These are phyloP conservation scores for Barnettozyma botsteinii DNA, from an alignment of 805 yeast genomes.

Conservation along the genomic window DNA sequence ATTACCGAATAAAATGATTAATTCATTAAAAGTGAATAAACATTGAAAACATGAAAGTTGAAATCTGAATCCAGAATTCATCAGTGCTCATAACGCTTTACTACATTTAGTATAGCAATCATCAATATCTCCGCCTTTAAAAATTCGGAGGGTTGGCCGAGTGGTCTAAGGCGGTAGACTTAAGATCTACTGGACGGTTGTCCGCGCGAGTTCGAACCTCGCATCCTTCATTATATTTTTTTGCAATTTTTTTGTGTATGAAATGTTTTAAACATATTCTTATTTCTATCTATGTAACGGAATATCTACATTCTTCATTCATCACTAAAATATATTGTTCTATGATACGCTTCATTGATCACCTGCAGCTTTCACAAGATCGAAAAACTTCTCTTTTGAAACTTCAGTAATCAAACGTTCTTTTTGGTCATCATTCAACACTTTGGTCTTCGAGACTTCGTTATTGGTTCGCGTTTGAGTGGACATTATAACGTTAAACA, in stretches of 20 bases:
- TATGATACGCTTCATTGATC: conserved; percentile 21
- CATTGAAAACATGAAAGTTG: too few species aligned
- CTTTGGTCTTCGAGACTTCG: conserved; percentile 44
- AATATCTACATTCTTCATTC: background rate
- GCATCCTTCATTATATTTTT: conserved; percentile 13
- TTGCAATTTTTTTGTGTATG: too few species aligned
- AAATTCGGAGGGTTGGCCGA: conserved; percentile 15
- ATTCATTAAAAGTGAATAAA: too few species aligned
- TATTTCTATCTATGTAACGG: too few species aligned
- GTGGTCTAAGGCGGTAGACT: conserved; percentile 14
- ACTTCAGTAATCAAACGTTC: conserved; percentile 68
- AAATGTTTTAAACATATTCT: too few species aligned
- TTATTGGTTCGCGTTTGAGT: conserved; percentile 62
- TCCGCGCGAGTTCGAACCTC: conserved; percentile 16
- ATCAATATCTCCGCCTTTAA: too few species aligned
- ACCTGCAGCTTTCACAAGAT: conserved; percentile 78
- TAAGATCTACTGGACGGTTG: conserved; percentile 12
- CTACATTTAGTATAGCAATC: too few species aligned
- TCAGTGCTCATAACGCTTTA: too few species aligned
- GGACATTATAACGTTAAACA: conserved; percentile 76
- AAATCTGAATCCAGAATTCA: too few species aligned
- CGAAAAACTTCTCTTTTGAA: conserved; percentile 85
- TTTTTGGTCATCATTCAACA: conserved; percentile 36
- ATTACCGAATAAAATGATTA: too few species aligned
- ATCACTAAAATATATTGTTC: background rate